These are phyloP conservation scores for Phylloporus sp. DNA, from an alignment of 768 basidiomycete species.

Conservation along the genomic window DNA sequence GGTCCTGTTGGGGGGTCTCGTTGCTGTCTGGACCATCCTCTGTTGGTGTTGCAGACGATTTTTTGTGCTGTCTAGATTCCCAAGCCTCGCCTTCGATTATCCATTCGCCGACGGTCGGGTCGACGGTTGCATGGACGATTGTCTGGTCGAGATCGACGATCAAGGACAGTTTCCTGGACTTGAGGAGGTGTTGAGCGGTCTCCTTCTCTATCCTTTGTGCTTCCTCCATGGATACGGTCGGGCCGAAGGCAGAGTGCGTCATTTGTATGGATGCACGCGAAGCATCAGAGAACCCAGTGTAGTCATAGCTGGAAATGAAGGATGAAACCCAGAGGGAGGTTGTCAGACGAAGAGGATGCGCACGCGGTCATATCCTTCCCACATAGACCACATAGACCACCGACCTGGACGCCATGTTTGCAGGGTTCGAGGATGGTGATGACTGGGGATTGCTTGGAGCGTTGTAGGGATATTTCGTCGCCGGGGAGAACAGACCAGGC, in stretches of 20 bases:
- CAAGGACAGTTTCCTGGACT: slow-evolving; percentile 75
- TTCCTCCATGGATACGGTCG: slow-evolving; percentile 89
- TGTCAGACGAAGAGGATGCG: slow-evolving; percentile 23
- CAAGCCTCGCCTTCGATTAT: slow-evolving; percentile 79
- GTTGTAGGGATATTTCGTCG: slow-evolving; percentile 56
- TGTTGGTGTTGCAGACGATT: slow-evolving; percentile 32
- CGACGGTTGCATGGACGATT: slow-evolving; percentile 96
- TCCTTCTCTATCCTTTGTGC: slow-evolving; percentile 85
- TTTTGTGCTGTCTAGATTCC: slow-evolving; percentile 56
- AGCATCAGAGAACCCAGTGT: slow-evolving; percentile 82
- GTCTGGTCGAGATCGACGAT: slow-evolving; percentile 99
- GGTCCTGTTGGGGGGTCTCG: slow-evolving; percentile 43
- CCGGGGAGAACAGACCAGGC: slow-evolving; percentile 65
- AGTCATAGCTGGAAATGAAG: slow-evolving; percentile 55
- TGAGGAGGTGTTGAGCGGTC: slow-evolving; percentile 72
- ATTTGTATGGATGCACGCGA: slow-evolving; percentile 87
- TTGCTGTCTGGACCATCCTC: slow-evolving; percentile 34
- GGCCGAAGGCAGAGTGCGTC: slow-evolving; percentile 88
- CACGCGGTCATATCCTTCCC: slow-evolving; percentile 94
- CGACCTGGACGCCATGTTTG: slow-evolving; percentile 90
- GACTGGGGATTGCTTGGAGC: slow-evolving; percentile 55
- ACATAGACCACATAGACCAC: slow-evolving; percentile 89
- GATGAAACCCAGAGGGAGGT: slow-evolving; percentile 9
- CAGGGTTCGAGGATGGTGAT: slow-evolving; percentile 84
- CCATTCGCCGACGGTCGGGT: slow-evolving; percentile 98